These are phyloP conservation scores for Gautieria morchelliformis DNA, from an alignment of 768 basidiomycete species.

Conservation along the genomic window DNA sequence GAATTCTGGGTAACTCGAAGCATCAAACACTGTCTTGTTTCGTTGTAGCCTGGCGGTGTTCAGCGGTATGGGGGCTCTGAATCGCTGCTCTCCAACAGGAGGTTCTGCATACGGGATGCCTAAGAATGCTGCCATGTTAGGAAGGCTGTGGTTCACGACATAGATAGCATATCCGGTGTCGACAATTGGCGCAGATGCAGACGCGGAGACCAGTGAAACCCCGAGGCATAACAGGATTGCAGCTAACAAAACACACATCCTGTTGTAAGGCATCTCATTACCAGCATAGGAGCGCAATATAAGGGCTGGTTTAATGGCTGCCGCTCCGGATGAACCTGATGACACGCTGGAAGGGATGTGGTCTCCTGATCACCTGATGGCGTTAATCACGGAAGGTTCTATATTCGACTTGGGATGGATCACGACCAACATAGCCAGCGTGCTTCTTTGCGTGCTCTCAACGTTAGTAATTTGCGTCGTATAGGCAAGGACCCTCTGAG, in stretches of 20 bases:
- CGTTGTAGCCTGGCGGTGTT: slow-evolving; percentile 24
- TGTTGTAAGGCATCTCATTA: not conserved
- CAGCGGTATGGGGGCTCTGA: slow-evolving; percentile 42
- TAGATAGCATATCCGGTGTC: slow-evolving; percentile 54
- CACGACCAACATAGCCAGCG: too few species aligned
- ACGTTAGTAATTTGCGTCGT: not conserved
- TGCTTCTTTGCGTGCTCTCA: not conserved
- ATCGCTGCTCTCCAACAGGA: slow-evolving; percentile 23
- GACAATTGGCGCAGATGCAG: slow-evolving; percentile 17
- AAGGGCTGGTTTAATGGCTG: not conserved
- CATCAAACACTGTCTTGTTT: slow-evolving; percentile 33
- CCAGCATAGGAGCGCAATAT: not conserved
- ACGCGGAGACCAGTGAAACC: not conserved
- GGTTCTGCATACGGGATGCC: slow-evolving; percentile 30
- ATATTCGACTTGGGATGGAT: not conserved
- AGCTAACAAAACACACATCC: not conserved
- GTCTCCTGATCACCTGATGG: not conserved
- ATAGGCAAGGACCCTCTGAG: too few species aligned
- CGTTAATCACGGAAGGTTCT: slow-evolving; percentile 13
- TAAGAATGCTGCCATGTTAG: slow-evolving; percentile 47
- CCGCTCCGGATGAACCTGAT: not conserved
- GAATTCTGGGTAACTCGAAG: slow-evolving; percentile 43
- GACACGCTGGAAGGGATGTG: not conserved
- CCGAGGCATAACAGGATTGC: not conserved
- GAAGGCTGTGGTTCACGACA: slow-evolving; percentile 40